Base-by-base conservation (phyloP, 805 yeast genomes). In the Wickerhamomyces hampshirensis region DNA sequence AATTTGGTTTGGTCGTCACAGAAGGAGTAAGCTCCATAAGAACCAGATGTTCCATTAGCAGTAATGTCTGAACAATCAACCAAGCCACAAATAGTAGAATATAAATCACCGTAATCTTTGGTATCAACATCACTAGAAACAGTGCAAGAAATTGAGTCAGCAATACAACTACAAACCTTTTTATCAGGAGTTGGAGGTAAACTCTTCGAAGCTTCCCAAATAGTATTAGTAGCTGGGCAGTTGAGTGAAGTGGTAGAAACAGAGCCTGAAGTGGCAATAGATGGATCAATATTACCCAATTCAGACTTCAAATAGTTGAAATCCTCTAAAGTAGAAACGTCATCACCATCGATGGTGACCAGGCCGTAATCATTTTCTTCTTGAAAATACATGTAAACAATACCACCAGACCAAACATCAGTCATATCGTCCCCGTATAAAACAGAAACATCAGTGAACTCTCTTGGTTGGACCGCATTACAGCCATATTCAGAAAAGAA, bases 401-500 rank as follows among this genome's bases (percentile, higher is more conserved):
- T 84, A 62, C 96, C 96, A 57, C 96, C 96, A 28, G 94, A 84
- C 93, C 94, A 87, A 35, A 86, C 89, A 53, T 76, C 84, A 33
- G 93, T 81, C 95, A 86, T 86, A 18, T 84, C 64, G 43, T 62
- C 67, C 23, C 78, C 62, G 65, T 71, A 86, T 6, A 86, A 59
- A 5, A 88, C 73, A 12, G 66, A 71, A 41, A 86, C 84, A 57
- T 86, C 95, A 24, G 79, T 69, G 66, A 86, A 86, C 51, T 70
- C 65, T 62, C 96, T 76, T 43, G 96, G 95, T 53, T 68, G 65
- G 28, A 69, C 74, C 14, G 65, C 67, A 58, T 84, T 87, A 69
- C 95, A 86, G 39, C 96, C 96, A 59, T 83, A 86, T 64, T 86
- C 96, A 9, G 93, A 82, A 66, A 86, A 85, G 68, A 86, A 84